These are phyloP conservation scores for Skeletonema potamos DNA, from an alignment of 108 stramenopile species.

Conservation along the genomic window DNA sequence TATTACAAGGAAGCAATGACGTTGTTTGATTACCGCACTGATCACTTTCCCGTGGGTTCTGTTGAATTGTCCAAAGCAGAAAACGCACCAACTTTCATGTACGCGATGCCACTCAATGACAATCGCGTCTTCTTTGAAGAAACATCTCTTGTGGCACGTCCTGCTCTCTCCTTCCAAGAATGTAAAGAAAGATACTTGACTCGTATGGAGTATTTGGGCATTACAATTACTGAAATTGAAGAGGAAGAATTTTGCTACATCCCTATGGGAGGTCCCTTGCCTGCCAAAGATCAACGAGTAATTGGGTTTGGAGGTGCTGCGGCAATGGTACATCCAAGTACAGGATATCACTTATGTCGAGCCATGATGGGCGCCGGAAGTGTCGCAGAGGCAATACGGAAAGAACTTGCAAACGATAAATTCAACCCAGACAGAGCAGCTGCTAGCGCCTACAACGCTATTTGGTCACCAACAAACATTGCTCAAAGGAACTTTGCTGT, in stretches of 20 bases:
- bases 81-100: slow-evolving; percentile 92
- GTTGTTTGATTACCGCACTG: slow-evolving; percentile 95
- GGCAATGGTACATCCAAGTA: slow-evolving; percentile 93
- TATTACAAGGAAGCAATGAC: slow-evolving; percentile 96
- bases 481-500: slow-evolving; percentile 93
- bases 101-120: slow-evolving; percentile 92
- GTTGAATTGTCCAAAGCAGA: slow-evolving; percentile 42
- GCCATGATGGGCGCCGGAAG: slow-evolving; percentile 69
- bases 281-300: slow-evolving; percentile 84
- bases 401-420: slow-evolving; percentile 20
- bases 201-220: slow-evolving; percentile 85
- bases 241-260: slow-evolving; percentile 97
- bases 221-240: slow-evolving; percentile 73
- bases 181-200: slow-evolving; percentile 88
- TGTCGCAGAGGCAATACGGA: slow-evolving; percentile 74
- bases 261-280: slow-evolving; percentile 94
- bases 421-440: slow-evolving; percentile 80
- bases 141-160: slow-evolving; percentile 92
- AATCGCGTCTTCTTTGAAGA: slow-evolving; percentile 91
- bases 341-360: slow-evolving; percentile 90
- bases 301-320: slow-evolving; percentile 89
- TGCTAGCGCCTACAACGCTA: slow-evolving; percentile 81
- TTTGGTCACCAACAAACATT: slow-evolving; percentile 88
- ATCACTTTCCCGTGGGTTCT: slow-evolving; percentile 68
- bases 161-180: slow-evolving; percentile 86